Conservation (phyloP, 495 filamentous ascomycete genomes). For the Polyplosphaeria fusca region DNA sequence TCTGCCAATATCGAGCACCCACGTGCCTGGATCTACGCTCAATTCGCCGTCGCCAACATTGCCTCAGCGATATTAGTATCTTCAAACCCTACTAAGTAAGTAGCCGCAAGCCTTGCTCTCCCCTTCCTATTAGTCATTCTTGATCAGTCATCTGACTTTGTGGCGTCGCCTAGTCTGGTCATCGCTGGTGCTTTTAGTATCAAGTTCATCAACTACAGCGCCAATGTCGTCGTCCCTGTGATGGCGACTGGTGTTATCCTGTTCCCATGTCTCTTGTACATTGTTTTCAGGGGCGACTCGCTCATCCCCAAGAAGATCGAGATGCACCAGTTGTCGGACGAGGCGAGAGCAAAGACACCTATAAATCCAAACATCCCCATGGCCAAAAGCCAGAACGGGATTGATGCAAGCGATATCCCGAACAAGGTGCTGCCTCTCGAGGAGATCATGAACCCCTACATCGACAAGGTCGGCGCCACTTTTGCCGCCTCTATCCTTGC, state of each 20-base stretch:
- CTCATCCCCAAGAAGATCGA: constrained; percentile 60
- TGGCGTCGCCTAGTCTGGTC: too few species aligned
- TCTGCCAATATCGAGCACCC: constrained; percentile 63
- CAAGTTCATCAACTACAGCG: constrained; percentile 63
- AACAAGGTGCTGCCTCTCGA: constrained; percentile 54
- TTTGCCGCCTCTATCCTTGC: constrained; percentile 63
- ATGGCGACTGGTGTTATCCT: constrained; percentile 58
- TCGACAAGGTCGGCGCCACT: constrained; percentile 59
- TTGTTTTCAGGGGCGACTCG: constrained; percentile 57
- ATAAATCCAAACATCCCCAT: constrained; percentile 66
- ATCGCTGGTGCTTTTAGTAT: constrained; percentile 63
- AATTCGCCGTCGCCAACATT: constrained; percentile 64
- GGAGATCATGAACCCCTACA: constrained; percentile 67
- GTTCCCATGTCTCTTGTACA: constrained; percentile 60
- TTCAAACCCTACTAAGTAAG: constrained; percentile 68
- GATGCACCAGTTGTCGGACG: constrained; percentile 60
- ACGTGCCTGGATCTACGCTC: constrained; percentile 62
- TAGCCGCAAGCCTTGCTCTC: too few species aligned
- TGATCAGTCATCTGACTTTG: too few species aligned
- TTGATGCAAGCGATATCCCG: constrained; percentile 45
- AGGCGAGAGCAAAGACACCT: constrained; percentile 46
- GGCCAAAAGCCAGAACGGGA: constrained; percentile 52
- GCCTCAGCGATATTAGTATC: constrained; percentile 65
- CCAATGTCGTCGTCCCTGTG: constrained; percentile 65
- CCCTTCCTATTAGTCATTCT: too few species aligned